Evolutionary conservation across 2,329 filamentous ascomycete species (phyloP), one percentile per base, ranked within the genome.

Genomic region (Aspergillus thermomutatus): DNA sequence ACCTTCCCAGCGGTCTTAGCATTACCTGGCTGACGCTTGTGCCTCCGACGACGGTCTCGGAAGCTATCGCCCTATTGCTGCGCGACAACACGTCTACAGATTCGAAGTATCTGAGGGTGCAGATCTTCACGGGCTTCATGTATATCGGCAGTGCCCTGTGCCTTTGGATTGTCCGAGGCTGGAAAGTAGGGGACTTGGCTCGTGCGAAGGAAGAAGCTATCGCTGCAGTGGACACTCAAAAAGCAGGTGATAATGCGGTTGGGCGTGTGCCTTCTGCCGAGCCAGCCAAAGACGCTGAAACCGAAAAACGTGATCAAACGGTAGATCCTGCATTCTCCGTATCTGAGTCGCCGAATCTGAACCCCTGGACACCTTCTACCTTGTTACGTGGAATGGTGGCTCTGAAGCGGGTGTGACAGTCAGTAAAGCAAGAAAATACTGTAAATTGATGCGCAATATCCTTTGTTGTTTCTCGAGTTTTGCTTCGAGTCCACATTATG

Each of bases 61-160:
- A 79, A 50, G 82, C 83, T 2, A 88, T 89, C 61, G 87, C 81
- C 2, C 71, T 89, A 43, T 76, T 82, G 52, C 80, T 89, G 28
- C 77, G 79, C 55, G 79, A 80, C 19, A 62, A 65, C 51, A 55
- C 64, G 9, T 57, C 65, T 5, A 49, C 60, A 5, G 63, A 64
- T 1, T 66, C 65, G 28, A 66, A 69, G 1, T 79, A 78, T 56
- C 61, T 77, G 19, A 67, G 68, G 28, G 72, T 76, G 4, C 77
- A 79, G 61, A 64, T 88, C 1, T 88, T 88, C 60, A 80, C 82
- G 0, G 86, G 83, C 1, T 75, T 84, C 57, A 82, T 87, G 76
- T 89, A 83, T 62, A 68, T 88, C 23, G 79, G 74, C 2, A 83
- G 81, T 14, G 81, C 82, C 17, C 19, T 79, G 8, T 84, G 77